Percentiles rank a stretch among this genome's conserved stretches.
Conservation (phyloP, 768 basidiomycete genomes). For the Sporobolomyces pararoseus region DNA sequence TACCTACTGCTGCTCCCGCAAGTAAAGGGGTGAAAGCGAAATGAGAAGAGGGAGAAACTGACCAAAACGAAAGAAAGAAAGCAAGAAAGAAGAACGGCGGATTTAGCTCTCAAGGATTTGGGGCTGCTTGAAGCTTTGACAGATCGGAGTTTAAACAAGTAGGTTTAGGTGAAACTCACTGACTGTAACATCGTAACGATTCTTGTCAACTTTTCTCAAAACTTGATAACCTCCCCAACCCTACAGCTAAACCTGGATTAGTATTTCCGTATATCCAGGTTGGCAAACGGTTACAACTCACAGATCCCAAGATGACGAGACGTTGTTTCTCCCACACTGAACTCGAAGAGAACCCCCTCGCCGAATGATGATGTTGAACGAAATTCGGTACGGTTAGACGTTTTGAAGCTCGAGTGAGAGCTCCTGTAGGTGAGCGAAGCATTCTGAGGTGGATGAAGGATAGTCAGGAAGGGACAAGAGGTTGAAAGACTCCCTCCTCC, state of each 20-base stretch:
- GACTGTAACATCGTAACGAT: conserved; percentile 44
- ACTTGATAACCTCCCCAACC: conserved; percentile 46
- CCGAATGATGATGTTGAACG: not conserved
- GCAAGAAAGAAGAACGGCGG: not conserved
- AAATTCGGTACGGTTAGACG: not conserved
- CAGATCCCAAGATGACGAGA: conserved; percentile 48
- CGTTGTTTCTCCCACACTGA: conserved; percentile 37
- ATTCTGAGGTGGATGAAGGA: no score
- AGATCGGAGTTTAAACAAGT: not conserved
- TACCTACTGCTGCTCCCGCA: conserved; percentile 70
- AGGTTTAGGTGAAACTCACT: not conserved
- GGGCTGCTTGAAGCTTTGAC: not conserved
- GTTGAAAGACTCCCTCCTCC: no score
- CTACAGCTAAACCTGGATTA: conserved; percentile 19
- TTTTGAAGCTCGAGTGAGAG: not conserved
- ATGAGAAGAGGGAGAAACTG: conserved; percentile 39
- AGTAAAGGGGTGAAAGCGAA: conserved; percentile 44
- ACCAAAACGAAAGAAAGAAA: not conserved
- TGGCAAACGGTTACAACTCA: not conserved
- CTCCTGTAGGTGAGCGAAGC: not conserved
- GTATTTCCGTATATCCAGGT: no score
- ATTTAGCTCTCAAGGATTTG: not conserved
- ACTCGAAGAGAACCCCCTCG: not conserved
- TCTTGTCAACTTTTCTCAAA: conserved; percentile 45
- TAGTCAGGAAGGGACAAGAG: no score